Conservation (phyloP, 345 rosid species). For the Limnanthes douglasii region DNA sequence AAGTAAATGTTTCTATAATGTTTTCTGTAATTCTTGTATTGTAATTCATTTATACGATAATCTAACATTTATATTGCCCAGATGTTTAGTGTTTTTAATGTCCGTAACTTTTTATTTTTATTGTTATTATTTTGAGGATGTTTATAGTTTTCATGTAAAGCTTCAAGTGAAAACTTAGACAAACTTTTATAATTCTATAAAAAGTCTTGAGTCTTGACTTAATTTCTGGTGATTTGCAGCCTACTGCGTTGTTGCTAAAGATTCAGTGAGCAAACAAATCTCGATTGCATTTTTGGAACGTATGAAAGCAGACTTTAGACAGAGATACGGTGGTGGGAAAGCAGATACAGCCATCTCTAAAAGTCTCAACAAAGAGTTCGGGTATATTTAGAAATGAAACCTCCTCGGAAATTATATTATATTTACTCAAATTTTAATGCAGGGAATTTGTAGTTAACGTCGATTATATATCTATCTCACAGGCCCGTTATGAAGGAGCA, state of each 20-base stretch:
- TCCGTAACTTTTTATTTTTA: too few species aligned
- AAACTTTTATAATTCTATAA: too few species aligned
- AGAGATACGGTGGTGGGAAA: constrained; percentile 90
- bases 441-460: neutral
- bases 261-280: constrained; percentile 76
- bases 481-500: constrained; percentile 94
- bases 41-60: too few species aligned
- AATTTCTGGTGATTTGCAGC: constrained; percentile 27
- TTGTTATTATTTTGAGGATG: too few species aligned
- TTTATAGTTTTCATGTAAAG: too few species aligned
- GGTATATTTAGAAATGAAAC: constrained; percentile 26
- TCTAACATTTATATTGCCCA: too few species aligned
- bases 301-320: constrained; percentile 80
- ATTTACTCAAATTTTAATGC: too few species aligned
- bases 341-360: constrained; percentile 88
- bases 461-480: constrained; percentile 10
- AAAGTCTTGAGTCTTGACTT: constrained; percentile 5
- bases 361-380: constrained; percentile 89
- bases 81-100: too few species aligned
- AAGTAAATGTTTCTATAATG: too few species aligned
- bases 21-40: too few species aligned
- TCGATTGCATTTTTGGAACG: constrained; percentile 91
- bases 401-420: neutral
- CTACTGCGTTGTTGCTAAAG: constrained; percentile 95
- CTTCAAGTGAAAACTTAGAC: too few species aligned